phyloP scores from a whole-genome alignment of 371 early-diverging fungal genomes.

The Mortierella sp. region DNA sequence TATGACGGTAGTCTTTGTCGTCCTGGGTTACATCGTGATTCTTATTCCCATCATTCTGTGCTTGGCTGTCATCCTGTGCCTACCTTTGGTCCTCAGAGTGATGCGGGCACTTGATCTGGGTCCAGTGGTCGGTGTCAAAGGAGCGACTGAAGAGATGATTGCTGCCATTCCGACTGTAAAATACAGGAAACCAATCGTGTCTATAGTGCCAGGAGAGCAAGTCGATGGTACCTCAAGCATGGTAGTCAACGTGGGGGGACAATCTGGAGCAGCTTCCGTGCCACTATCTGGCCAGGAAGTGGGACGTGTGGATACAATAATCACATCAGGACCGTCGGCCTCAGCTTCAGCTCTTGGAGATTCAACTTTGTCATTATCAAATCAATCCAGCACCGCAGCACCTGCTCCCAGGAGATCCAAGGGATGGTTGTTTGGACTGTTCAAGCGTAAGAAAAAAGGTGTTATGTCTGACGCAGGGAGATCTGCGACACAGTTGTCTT shows the following conservation, averaged over 20 bases:
- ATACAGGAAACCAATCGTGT: constrained; percentile 29
- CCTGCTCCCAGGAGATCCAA: constrained; percentile 10
- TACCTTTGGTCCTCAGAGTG: constrained; percentile 74
- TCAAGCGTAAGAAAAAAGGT: constrained; percentile 16
- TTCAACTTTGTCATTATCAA: neutral
- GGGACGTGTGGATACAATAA: neutral
- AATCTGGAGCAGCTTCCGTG: neutral
- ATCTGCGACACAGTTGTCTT: neutral
- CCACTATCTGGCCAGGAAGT: neutral
- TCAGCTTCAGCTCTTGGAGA: neutral
- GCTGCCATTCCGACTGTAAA: constrained; percentile 63
- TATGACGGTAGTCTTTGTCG: constrained; percentile 66
- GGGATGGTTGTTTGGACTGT: constrained; percentile 12
- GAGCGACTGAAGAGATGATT: constrained; percentile 70
- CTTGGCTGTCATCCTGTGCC: constrained; percentile 71
- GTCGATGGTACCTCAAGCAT: neutral
- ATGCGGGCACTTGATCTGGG: constrained; percentile 55
- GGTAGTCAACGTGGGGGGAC: constrained; percentile 5
- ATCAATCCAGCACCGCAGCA: neutral
- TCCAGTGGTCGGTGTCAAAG: constrained; percentile 71
- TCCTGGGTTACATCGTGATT: constrained; percentile 76
- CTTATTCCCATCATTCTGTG: constrained; percentile 73
- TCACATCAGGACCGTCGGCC: neutral
- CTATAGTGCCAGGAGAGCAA: neutral
- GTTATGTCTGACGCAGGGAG: neutral